These are phyloP conservation scores for Phaeosphaeriaceae sp. DNA, from an alignment of 2,329 filamentous ascomycete species.

Conservation along the genomic window DNA sequence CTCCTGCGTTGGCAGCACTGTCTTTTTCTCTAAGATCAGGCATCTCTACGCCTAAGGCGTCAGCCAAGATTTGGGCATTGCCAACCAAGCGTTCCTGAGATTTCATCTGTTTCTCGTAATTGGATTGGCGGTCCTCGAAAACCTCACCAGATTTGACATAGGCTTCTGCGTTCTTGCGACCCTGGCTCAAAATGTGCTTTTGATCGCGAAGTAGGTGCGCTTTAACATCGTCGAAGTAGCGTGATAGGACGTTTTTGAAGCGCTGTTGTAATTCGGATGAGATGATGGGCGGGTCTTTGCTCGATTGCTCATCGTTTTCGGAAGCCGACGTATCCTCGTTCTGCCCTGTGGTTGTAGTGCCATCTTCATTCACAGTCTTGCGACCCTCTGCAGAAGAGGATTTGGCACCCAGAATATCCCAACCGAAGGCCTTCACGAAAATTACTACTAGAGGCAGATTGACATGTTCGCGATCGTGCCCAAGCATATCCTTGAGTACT, in stretches of 20 bases:
- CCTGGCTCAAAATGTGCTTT: constrained; percentile 83
- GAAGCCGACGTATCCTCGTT: constrained; percentile 58
- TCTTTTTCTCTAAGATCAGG: constrained; percentile 88
- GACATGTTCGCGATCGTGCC: constrained; percentile 88
- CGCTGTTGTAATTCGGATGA: constrained; percentile 79
- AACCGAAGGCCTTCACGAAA: constrained; percentile 95
- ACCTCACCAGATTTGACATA: constrained; percentile 99
- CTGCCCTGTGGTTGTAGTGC: constrained; percentile 65
- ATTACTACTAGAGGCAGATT: constrained; percentile 91
- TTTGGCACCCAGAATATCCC: constrained; percentile 89
- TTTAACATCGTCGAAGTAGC: constrained; percentile 94
- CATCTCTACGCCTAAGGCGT: constrained; percentile 89
- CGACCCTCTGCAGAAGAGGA: constrained; percentile 75
- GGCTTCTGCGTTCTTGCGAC: constrained; percentile 92
- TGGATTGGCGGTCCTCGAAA: constrained; percentile 94
- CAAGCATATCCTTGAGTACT: constrained; percentile 94
- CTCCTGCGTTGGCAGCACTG: constrained; percentile 67
- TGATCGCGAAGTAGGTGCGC: constrained; percentile 88
- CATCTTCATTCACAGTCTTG: constrained; percentile 83
- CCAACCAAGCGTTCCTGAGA: constrained; percentile 86
- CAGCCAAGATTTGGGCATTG: constrained; percentile 90
- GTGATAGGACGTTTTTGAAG: constrained; percentile 82
- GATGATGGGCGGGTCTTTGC: constrained; percentile 75
- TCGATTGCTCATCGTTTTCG: constrained; percentile 58
- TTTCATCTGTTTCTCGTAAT: constrained; percentile 93